Base-by-base conservation (phyloP, 2,329 filamentous ascomycete species). In the Colletotrichum incanum region DNA sequence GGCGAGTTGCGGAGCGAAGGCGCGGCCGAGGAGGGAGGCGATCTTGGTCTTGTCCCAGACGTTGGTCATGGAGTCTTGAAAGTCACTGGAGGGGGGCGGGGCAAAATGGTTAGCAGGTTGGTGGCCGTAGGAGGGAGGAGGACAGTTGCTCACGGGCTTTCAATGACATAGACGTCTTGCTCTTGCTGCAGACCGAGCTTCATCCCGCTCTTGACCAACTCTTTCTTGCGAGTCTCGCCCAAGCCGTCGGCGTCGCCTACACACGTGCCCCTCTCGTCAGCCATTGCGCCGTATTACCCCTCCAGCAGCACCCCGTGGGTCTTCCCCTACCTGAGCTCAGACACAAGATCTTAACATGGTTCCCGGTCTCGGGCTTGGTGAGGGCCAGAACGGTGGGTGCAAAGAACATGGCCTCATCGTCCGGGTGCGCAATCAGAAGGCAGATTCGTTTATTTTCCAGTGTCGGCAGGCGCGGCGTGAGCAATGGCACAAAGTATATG, bases 331-430 rank as follows among this genome's bases (percentile, higher is more conserved):
- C 95, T 75, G 92, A 96, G 83, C 94, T 97, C 74, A 99, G 85
- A 84, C 96, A 99, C 67, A 98, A 84, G 74, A 99, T 97, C 84
- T 97, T 96, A 79, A 99, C 89, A 80, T 97, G 94, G 83, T 99
- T 98, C 5, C 94, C 93, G 26, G 93, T 87, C 71, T 92, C 90
- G 5, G 94, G 94, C 18, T 89, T 87, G 23, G 95, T 96, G 70
- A 99, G 89, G n/a, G 93, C 91, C 77, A 97, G 88, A 18, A 98
- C 87, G 0, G 94, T 93, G 0, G 96, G 96, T 74, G 95, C 91
- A 84, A 99, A 99, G 87, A 99, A 99, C 96, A 99, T 99, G 82
- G 96, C 96, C 86, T 99, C 96, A 79, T 99, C 96, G 83, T 99
- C 96, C 0, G 96, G 96, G 84, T 99, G 96, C 28, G 96, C 96